phyloP scores from a whole-genome alignment of 805 yeast species.

The Kregervanrija fluxuum region DNA sequence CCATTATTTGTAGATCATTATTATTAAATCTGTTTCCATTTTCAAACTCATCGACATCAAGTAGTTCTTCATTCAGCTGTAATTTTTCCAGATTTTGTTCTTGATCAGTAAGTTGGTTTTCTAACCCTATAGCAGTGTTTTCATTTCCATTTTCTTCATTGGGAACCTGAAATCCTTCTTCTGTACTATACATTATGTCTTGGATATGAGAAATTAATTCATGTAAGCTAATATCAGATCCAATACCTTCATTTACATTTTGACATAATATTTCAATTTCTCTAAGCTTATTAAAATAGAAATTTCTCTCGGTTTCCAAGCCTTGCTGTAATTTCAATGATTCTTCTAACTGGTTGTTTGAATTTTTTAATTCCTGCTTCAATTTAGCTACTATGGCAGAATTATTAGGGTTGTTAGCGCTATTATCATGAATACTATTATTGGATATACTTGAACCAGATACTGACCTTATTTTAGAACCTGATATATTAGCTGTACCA shows the following conservation, averaged over 20 bases:
- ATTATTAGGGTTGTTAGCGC: too few species aligned
- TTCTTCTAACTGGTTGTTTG: slow-evolving; percentile 50
- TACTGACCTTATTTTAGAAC: too few species aligned
- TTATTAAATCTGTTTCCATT: slow-evolving; percentile 8
- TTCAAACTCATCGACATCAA: background rate
- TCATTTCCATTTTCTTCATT: slow-evolving; percentile 18
- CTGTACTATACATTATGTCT: slow-evolving; percentile 69
- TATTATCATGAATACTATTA: too few species aligned
- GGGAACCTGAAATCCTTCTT: slow-evolving; percentile 76
- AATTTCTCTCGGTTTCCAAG: slow-evolving; percentile 76
- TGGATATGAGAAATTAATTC: slow-evolving; percentile 57
- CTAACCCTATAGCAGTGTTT: background rate
- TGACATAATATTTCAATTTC: slow-evolving; percentile 81
- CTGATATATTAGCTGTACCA: too few species aligned
- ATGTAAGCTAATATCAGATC: slow-evolving; percentile 21
- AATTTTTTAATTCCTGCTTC: slow-evolving; percentile 41
- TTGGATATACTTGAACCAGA: too few species aligned
- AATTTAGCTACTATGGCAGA: slow-evolving; percentile 1
- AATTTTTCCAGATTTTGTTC: too few species aligned
- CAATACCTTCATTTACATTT: slow-evolving; percentile 31
- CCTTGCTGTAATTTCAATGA: slow-evolving; percentile 54
- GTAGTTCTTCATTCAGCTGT: too few species aligned
- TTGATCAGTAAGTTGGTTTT: background rate
- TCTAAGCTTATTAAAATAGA: slow-evolving; percentile 82
- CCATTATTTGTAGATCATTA: slow-evolving; percentile 22